Evolutionary conservation across 352 stramenopile genomes (phyloP).

Genomic region (Globisporangium viniferum): DNA sequence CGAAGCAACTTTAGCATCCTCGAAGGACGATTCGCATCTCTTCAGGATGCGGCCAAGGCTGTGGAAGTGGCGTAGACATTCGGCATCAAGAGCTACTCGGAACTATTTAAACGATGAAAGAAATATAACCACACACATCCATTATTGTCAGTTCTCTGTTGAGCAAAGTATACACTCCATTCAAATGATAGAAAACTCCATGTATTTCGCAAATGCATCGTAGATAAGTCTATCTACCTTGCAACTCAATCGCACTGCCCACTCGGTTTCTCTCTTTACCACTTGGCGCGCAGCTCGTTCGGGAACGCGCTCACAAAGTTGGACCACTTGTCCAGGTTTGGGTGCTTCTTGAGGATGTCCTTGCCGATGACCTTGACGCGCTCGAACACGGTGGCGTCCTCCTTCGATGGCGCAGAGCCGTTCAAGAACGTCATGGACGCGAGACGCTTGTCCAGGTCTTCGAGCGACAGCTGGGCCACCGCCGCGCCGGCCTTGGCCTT

Average conservation of each 20-base stretch:
- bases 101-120: slow-evolving; percentile 4
- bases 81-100: background rate
- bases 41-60: slow-evolving; percentile 14
- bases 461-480: slow-evolving; percentile 22
- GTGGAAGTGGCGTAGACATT: background rate
- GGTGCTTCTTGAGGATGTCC: slow-evolving; percentile 69
- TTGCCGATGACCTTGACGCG: slow-evolving; percentile 76
- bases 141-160: background rate
- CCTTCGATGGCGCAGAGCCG: slow-evolving; percentile 66
- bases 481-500: slow-evolving; percentile 2
- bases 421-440: slow-evolving; percentile 59
- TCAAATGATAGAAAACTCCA: slow-evolving; percentile 1
- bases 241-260: background rate
- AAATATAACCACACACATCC: background rate
- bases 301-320: slow-evolving; percentile 74
- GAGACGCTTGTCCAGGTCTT: slow-evolving; percentile 68
- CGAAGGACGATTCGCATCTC: slow-evolving; percentile 38
- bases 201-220: background rate
- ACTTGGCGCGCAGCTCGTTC: slow-evolving; percentile 72
- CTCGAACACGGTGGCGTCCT: slow-evolving; percentile 62
- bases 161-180: background rate
- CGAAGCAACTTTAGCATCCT: slow-evolving; percentile 40
- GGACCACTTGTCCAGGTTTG: slow-evolving; percentile 74
- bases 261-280: slow-evolving; percentile 28
- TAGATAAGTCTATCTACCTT: background rate